A percentile compares a stretch with the other conserved stretches of the same genome.
These are phyloP conservation scores for Backusella tuberculispora DNA, from an alignment of 192 early-diverging fungal genomes.

Conservation along the genomic window DNA sequence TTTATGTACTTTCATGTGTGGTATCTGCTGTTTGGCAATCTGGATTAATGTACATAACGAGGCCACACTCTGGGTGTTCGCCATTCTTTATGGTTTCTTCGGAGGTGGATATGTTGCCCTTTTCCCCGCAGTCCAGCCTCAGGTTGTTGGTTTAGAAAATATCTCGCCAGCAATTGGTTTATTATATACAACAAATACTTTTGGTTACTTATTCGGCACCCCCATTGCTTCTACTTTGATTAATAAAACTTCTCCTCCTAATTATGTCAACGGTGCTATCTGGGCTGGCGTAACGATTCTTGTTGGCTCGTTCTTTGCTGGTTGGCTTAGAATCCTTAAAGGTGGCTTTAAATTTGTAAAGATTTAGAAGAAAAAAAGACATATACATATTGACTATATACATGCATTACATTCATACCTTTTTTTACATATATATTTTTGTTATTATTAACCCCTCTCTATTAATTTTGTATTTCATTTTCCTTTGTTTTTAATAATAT, in stretches of 20 bases:
- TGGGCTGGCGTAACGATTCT: conserved; percentile 32
- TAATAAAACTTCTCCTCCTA: conserved; percentile 17
- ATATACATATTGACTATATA: not conserved
- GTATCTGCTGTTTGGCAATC: conserved; percentile 46
- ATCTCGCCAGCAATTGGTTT: conserved; percentile 44
- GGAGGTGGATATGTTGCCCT: conserved; percentile 53
- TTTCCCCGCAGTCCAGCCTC: conserved; percentile 42
- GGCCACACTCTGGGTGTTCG: conserved; percentile 43
- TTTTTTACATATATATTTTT: not conserved
- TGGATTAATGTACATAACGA: conserved; percentile 50
- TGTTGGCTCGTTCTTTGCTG: conserved; percentile 28
- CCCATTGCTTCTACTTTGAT: conserved; percentile 44
- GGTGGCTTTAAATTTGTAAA: conserved; percentile 30
- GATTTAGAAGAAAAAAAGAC: not conserved
- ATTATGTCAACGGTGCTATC: conserved; percentile 23
- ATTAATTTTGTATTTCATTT: not conserved
- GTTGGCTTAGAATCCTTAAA: conserved; percentile 25
- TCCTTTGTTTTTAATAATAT: not conserved
- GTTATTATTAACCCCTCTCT: not conserved
- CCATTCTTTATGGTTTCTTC: conserved; percentile 49
- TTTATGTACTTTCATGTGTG: conserved; percentile 46
- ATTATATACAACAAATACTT: conserved; percentile 46
- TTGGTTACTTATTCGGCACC: conserved; percentile 47
- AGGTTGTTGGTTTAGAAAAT: conserved; percentile 44
- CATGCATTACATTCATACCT: not conserved